Base-by-base conservation (phyloP, 306 rosid genomes). In the Datisca glomerata region DNA sequence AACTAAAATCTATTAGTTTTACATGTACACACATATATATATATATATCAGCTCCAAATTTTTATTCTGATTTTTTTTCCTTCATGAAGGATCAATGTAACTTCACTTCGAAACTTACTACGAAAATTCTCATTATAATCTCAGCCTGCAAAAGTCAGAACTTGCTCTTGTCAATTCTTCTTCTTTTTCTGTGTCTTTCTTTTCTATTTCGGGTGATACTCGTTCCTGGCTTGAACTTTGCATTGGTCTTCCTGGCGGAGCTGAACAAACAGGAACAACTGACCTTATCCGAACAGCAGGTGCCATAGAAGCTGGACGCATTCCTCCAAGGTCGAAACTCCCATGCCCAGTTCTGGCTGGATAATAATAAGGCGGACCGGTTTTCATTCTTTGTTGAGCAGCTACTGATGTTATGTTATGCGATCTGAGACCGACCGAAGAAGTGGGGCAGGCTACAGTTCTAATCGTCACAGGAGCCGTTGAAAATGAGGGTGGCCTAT, bases 181-280 rank as follows among this genome's bases (percentile, higher is more conserved):
- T 65, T 68, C 51, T 58, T 53, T 53, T 12, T n/a, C n/a, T n/a
- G n/a, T n/a, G n/a, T n/a, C n/a, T n/a, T n/a, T n/a, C n/a, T n/a
- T n/a, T n/a, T n/a, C n/a, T n/a, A n/a, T n/a, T n/a, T n/a, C n/a
- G n/a, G 46, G 24, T 28, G 57, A 38, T 6, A 10, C 59, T 12
- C 37, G 57, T 42, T 63, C 70, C 27, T 49, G 56, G 38, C 58
- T 24, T 38, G 62, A 54, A 25, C 60, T 49, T 2, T 55, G 53
- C 43, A 44, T 21, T 29, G 46, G 43, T 72, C 84, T 71, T 32
- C 53, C 54, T 17, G 93, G 84, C 45, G 87, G 93, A 64, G 87
- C 81, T 28, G 93, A 76, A 69, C 85, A 85, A 8, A 85, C 93
- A 2, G 93, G 95, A 16, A 85, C 76, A 18, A 85, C 85, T 33